Evolutionary conservation across 441 rosid species (phyloP), one percentile per base, ranked within the genome.

Genomic region (Pelargonium citronellum): DNA sequence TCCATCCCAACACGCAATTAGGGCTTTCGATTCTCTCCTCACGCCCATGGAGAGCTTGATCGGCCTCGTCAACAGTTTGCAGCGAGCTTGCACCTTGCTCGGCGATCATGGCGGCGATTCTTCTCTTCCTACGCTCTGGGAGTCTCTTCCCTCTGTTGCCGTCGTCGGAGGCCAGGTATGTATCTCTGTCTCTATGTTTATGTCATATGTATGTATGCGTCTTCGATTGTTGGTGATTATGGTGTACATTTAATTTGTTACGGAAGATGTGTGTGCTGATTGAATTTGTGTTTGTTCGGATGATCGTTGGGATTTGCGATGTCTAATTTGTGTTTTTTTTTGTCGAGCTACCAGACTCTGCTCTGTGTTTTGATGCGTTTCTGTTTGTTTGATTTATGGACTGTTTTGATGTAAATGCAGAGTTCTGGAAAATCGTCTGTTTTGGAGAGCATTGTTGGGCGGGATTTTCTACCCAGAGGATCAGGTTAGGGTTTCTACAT

Each of bases 151-250:
- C 44, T 81, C 98, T 67, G 98, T 95, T 76, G 97, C 96, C 3
- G 99, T 95, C 70, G 97, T 91, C 63, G 99, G 99, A 66, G 98
- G 99, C 72, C 99, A 92, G 97, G 99, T 95, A 5, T 55, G n/a
- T 9, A 44, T 5, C 22, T 7, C 64, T 20, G 37, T 11, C 49
- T 16, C 9, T 49, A 0, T 43, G 1, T 7, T 0, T 4, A 0
- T 43, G 1, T 1, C 4, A 9, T 53, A 5, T 43, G 8, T 39
- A 6, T 43, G 46, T 9, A 43, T 8, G 11, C 11, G 46, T 43
- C 10, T 43, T 0, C 46, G 46, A 5, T 43, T 43, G 8, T 43
- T 43, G 11, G 11, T 43, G 37, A 3, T 43, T 43, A 0, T 43
- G 46, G 11, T 43, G 46, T 43, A 43, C 10, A 43, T 43, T 43